Evolutionary conservation across 352 stramenopile species (phyloP).

Genomic region (Globisporangium abappressorium): DNA sequence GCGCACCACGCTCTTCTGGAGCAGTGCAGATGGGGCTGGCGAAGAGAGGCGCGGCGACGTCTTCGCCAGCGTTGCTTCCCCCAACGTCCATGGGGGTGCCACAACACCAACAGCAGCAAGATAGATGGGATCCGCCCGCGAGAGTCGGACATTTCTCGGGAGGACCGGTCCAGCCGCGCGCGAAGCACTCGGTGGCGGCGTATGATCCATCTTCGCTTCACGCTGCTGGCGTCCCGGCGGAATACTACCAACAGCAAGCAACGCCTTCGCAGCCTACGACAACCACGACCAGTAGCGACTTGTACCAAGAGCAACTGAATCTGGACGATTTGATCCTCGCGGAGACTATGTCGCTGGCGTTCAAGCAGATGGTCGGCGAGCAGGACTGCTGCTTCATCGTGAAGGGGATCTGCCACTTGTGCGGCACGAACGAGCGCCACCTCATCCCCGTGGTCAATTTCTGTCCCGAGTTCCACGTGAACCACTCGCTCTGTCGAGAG

Average conservation of each 20-base stretch:
- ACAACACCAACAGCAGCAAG: slow-evolving; percentile 13
- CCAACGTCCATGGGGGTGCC: neutral
- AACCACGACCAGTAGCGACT: neutral
- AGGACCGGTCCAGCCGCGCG: neutral
- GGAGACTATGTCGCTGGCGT: slow-evolving; percentile 42
- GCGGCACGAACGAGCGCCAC: slow-evolving; percentile 40
- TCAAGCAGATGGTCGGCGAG: slow-evolving; percentile 55
- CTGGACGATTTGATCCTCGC: slow-evolving; percentile 42
- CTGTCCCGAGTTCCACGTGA: slow-evolving; percentile 57
- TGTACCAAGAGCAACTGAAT: slow-evolving; percentile 24
- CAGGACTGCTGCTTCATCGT: slow-evolving; percentile 73
- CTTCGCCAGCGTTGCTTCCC: neutral
- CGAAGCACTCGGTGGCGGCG: neutral
- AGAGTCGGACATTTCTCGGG: slow-evolving; percentile 2
- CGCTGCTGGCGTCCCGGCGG: neutral
- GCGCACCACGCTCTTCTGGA: neutral
- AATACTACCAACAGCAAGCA: neutral
- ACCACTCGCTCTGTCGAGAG: slow-evolving; percentile 70
- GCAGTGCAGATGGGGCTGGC: neutral
- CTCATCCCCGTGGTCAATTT: slow-evolving; percentile 75
- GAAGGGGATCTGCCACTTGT: slow-evolving; percentile 68
- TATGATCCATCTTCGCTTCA: neutral
- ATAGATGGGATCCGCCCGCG: slow-evolving; percentile 5
- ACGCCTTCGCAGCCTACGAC: neutral
- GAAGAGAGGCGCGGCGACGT: neutral